Percentiles rank a stretch among this genome's conserved stretches.
These are phyloP conservation scores for Hemisphaericaspora nanyangensis DNA, from an alignment of 805 yeast species.

Conservation along the genomic window DNA sequence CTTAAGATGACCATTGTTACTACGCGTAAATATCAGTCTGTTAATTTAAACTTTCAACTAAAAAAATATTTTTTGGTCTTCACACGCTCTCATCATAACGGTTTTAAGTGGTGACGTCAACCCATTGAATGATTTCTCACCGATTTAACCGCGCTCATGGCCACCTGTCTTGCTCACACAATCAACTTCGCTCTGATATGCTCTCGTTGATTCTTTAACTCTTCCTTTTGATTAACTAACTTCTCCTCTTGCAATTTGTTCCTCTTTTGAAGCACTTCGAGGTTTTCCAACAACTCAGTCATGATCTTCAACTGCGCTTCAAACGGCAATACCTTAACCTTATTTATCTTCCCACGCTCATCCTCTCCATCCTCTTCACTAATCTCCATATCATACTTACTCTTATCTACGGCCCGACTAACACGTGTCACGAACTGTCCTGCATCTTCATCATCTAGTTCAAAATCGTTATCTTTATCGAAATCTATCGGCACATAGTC, in stretches of 20 bases:
- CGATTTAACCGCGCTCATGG: too few relatives aligned
- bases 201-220: neutral
- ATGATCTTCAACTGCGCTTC: constrained; percentile 1
- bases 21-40: constrained; percentile 1
- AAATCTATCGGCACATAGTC: neutral
- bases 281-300: neutral
- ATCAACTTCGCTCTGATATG: too few relatives aligned
- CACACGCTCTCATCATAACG: too few relatives aligned
- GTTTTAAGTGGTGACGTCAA: too few relatives aligned
- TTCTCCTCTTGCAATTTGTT: neutral
- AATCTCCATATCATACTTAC: constrained; percentile 6
- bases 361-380: constrained; percentile 7
- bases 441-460: constrained; percentile 8
- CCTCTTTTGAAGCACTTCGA: neutral
- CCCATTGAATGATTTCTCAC: too few relatives aligned
- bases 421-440: too few relatives aligned
- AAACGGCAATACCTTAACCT: neutral
- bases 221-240: neutral
- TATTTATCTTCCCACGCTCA: neutral
- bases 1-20: neutral
- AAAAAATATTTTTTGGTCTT: too few relatives aligned
- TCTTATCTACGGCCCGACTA: constrained; percentile 1
- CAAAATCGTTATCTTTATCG: constrained; percentile 8
- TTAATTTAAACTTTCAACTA: too few relatives aligned
- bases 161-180: too few relatives aligned